Evolutionary conservation across 2,329 filamentous ascomycete species (phyloP).

Genomic region (Drechslerella dactyloides): DNA sequence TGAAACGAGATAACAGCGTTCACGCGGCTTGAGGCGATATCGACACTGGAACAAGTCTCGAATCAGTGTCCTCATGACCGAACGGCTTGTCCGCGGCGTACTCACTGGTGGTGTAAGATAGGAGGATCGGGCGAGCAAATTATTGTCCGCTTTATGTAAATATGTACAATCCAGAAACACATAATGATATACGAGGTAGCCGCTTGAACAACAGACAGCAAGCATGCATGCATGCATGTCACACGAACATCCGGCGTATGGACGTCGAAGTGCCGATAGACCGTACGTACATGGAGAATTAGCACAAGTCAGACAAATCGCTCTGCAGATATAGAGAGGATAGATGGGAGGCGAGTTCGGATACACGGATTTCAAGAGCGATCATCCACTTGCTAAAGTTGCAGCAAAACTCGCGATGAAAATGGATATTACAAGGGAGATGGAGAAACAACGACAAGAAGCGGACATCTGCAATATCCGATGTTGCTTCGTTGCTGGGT

Average conservation of each 20-base stretch:
- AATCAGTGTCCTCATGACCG: too few relatives aligned
- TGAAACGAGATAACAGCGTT: neutral
- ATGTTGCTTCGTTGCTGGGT: constrained; percentile 8
- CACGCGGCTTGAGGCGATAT: too few relatives aligned
- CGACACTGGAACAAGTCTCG: too few relatives aligned
- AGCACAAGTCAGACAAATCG: constrained; percentile 11
- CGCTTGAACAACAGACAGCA: constrained; percentile 15
- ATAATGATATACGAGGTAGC: constrained; percentile 7
- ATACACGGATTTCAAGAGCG: constrained; percentile 20
- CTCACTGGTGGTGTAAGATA: constrained; percentile 1
- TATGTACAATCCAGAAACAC: constrained; percentile 45
- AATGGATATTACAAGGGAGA: constrained; percentile 16
- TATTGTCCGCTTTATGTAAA: constrained; percentile 32
- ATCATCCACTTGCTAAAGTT: constrained; percentile 48
- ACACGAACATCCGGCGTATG: neutral
- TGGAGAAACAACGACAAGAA: constrained; percentile 3
- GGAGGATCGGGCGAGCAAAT: neutral
- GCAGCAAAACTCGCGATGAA: constrained; percentile 32
- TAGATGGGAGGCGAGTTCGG: constrained; percentile 17
- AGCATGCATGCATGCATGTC: constrained; percentile 8
- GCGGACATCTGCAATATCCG: constrained; percentile 6
- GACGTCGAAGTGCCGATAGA: neutral
- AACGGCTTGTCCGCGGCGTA: neutral
- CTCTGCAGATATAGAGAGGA: constrained; percentile 20
- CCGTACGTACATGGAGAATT: neutral